Base-by-base conservation (phyloP, 192 early-diverging fungal genomes). In the Coemansia sp. region DNA sequence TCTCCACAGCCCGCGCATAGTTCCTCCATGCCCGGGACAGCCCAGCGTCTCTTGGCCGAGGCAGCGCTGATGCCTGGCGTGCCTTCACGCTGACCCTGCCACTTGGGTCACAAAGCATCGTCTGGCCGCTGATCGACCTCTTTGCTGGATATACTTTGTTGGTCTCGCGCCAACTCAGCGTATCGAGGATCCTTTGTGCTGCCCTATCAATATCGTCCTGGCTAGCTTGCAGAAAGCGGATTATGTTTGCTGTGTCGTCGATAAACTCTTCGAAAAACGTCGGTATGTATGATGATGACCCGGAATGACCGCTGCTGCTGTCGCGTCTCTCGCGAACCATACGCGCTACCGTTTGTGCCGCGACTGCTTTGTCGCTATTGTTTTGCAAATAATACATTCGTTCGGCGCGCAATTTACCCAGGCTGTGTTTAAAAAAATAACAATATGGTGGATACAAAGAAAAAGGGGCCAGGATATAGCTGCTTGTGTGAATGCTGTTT, bases 71-170 rank as follows among this genome's bases (percentile, higher is more conserved):
- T 5, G 73, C 68, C 51, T 69, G 72, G 5, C 66, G 59, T 34
- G 69, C 62, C 20, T 63, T 70, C 18, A 81, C 70, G 17, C 75
- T 22, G 4, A 81, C 64, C 55, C 61, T 32, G 2, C 78, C 78
- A 12, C 48, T 62, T 5, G n/a, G 16, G 40, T 79, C 71, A 2
- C 64, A 63, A 0, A 67, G 12, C 25, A 79, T 50, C 12, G 30
- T 34, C 25, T 60, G 22, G 36, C 20, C n/a, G 36, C 14, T 40
- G 7, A 50, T 28, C 17, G 25, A 28, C 12, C 62, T 61, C 28
- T 60, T 56, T 0, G 48, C 63, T 11, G 78, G 78, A 28, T 81
- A 81, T 18, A 81, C 67, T 32, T 81, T 81, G 63, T 60, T 61
- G 18, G 34, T 55, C 48, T 81, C 72, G 16, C 78, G 69, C 78